Conservation (phyloP, 1,284 basidiomycete genomes). For the Filobasidium uniguttulatum region DNA sequence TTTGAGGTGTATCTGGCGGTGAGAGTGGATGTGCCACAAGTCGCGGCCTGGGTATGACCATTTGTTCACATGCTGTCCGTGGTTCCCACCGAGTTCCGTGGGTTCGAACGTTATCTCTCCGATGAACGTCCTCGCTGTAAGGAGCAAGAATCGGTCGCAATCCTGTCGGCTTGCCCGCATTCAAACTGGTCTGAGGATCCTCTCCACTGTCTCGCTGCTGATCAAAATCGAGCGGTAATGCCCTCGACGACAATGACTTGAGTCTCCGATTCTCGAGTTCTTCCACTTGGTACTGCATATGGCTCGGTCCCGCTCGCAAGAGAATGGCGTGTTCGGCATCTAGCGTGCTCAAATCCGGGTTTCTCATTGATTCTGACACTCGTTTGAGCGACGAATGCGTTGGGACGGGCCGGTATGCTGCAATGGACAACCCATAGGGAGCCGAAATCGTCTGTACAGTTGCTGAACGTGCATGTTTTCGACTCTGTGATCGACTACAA, state of each 20-base stretch:
- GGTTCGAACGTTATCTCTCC: no score
- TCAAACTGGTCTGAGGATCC: no score
- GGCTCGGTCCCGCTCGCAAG: not conserved
- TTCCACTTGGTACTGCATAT: slow-evolving; percentile 1
- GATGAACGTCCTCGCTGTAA: no score
- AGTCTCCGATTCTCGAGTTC: not conserved
- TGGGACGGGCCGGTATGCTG: not conserved
- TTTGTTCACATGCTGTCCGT: not conserved
- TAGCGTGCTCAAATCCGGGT: not conserved
- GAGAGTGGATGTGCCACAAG: not conserved
- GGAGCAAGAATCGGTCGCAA: no score
- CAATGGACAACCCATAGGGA: not conserved
- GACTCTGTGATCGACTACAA: not conserved
- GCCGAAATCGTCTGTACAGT: not conserved
- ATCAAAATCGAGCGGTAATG: no score
- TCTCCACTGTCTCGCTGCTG: no score
- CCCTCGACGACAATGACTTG: not conserved
- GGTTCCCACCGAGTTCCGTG: not conserved
- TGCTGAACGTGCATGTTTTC: not conserved
- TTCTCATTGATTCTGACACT: not conserved
- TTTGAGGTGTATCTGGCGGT: not conserved
- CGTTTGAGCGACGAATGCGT: not conserved
- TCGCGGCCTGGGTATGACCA: not conserved
- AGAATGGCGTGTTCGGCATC: not conserved
- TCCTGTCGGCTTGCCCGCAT: no score